Evolutionary conservation across 2,329 filamentous ascomycete species (phyloP).

Genomic region (Volutella citrinella): DNA sequence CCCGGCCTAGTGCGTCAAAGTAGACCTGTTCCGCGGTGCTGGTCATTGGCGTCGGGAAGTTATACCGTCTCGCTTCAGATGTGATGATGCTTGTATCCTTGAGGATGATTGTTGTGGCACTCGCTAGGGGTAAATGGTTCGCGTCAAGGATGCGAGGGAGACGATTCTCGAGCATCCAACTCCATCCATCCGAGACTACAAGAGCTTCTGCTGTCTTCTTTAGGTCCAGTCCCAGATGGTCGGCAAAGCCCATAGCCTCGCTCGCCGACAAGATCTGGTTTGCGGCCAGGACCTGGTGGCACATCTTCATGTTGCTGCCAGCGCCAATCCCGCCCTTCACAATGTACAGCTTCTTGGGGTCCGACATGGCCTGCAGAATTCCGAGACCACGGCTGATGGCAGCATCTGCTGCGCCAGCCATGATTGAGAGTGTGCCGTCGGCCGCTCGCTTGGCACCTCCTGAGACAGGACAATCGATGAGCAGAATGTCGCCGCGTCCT

Average conservation of each 20-base stretch:
- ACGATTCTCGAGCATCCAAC: slow-evolving; percentile 62
- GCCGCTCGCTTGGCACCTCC: slow-evolving; percentile 41
- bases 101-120: slow-evolving; percentile 57
- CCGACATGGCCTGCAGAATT: slow-evolving; percentile 63
- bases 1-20: slow-evolving; percentile 55
- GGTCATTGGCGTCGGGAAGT: slow-evolving; percentile 60
- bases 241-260: slow-evolving; percentile 60
- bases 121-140: slow-evolving; percentile 52
- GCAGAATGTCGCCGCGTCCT: slow-evolving; percentile 8
- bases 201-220: slow-evolving; percentile 40
- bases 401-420: slow-evolving; percentile 60
- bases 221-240: slow-evolving; percentile 51
- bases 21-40: slow-evolving; percentile 64
- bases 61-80: slow-evolving; percentile 54
- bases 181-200: slow-evolving; percentile 47
- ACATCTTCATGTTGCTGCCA: slow-evolving; percentile 67
- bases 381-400: slow-evolving; percentile 55
- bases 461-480: slow-evolving; percentile 36
- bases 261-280: slow-evolving; percentile 60
- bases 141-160: slow-evolving; percentile 52
- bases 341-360: slow-evolving; percentile 58
- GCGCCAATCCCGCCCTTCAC: slow-evolving; percentile 59
- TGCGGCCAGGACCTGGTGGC: slow-evolving; percentile 63
- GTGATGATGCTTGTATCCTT: slow-evolving; percentile 68
- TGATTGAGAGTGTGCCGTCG: slow-evolving; percentile 67